Conservation (phyloP, 2,329 filamentous ascomycete species). For the Colletotrichum zoysiae region DNA sequence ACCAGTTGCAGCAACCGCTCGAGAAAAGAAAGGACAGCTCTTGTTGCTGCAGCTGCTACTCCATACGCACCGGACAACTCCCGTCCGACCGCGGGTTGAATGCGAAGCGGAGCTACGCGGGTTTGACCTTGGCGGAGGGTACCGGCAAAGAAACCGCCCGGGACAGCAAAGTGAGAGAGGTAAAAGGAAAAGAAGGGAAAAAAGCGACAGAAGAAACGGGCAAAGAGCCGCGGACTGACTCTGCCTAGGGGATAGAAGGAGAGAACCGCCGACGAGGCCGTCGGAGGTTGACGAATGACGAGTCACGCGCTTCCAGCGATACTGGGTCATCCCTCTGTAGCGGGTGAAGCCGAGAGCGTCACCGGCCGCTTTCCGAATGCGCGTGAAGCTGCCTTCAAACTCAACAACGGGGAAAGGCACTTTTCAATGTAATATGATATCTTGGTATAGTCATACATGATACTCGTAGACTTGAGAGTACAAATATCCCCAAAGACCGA, state of each 20-base stretch:
- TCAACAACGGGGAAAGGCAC: neutral
- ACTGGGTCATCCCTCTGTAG: neutral
- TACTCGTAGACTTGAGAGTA: slow-evolving; percentile 6
- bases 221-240: neutral
- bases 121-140: neutral
- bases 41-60: neutral
- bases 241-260: neutral
- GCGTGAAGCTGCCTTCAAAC: neutral
- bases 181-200: no score
- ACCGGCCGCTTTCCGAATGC: neutral
- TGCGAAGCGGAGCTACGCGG: no score
- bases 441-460: slow-evolving; percentile 26
- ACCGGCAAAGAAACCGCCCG: neutral
- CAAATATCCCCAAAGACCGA: neutral
- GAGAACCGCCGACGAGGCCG: neutral
- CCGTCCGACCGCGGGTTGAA: neutral
- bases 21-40: neutral
- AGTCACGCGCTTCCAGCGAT: neutral
- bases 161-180: no score
- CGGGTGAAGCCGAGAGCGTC: neutral
- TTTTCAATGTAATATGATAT: neutral
- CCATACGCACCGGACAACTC: neutral
- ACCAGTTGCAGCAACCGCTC: neutral
- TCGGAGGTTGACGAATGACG: neutral
- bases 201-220: neutral